Evolutionary conservation across 805 yeast species (phyloP), one percentile per base, ranked within the genome.

Genomic region (Hyphopichia homilentoma): DNA sequence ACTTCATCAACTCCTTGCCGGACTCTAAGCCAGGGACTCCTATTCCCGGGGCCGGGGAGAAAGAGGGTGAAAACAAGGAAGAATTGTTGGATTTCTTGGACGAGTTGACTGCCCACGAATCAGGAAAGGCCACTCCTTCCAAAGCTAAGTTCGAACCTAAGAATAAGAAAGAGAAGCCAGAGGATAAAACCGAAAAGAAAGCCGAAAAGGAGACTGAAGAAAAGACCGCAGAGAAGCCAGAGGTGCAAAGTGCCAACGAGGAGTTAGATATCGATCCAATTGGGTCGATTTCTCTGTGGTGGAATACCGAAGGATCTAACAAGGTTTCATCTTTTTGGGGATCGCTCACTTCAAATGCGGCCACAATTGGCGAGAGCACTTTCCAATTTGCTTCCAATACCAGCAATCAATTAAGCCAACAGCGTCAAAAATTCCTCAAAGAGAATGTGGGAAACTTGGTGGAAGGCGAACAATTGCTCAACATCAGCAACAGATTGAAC

Each of bases 1-100:
- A 84, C 41, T 85, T 85, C 50, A 68, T 84, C 44, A 87, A 83
- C 48, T 81, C 89, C 1, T 70, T 87, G 29, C 93, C 94, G 3
- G 87, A 81, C 30, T 67, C 70, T 16, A 61, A 59, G 36, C 36
- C 54, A n/a, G 47, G 48, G 7, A 55, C 63, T 4, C 57, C 59
- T 14, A 45, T 40, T 19, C 60, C 68, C 26, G n/a, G n/a, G n/a
- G 47, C 44, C 24, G 59, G 53, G 17, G 48, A 43, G 21, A 48
- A 49, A 7, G 36, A 45, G 13, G 33, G 41, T 20, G 39, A 41
- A 9, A 71, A 73, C 43, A 76, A 70, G 38, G 75, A 73, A 29
- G 80, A 76, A 34, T 68, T 75, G 27, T 51, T 75, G 36, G 78
- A 71, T 13, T 76, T 76, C 37, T 55, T 75, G 37, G 88, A 84